Conservation (phyloP, 2,329 filamentous ascomycete genomes). For the Cordyceps tenuipes region DNA sequence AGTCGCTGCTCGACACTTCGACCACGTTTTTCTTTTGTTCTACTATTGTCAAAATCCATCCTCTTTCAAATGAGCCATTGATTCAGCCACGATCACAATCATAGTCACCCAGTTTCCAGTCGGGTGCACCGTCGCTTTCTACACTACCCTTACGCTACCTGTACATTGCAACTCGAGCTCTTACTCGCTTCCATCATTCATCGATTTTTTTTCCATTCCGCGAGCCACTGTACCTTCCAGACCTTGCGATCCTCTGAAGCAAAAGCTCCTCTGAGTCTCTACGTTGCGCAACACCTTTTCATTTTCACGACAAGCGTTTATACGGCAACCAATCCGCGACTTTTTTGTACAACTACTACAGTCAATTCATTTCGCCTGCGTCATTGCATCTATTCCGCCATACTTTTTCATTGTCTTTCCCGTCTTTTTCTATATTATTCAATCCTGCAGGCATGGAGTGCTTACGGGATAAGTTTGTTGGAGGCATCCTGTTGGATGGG, state of each 20-base stretch:
- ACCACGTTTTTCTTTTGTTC: slow-evolving; percentile 30
- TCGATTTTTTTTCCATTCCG: neutral
- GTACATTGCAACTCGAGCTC: slow-evolving; percentile 24
- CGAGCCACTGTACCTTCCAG: slow-evolving; percentile 2
- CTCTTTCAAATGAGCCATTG: slow-evolving; percentile 34
- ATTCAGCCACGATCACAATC: slow-evolving; percentile 26
- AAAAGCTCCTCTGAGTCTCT: neutral
- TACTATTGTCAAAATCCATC: slow-evolving; percentile 17
- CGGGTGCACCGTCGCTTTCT: slow-evolving; percentile 18
- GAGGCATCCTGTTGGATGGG: slow-evolving; percentile 65
- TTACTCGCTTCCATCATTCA: slow-evolving; percentile 15
- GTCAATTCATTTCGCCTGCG: slow-evolving; percentile 13
- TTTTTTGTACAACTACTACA: slow-evolving; percentile 12
- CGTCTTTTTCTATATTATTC: slow-evolving; percentile 12
- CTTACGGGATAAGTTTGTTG: slow-evolving; percentile 72
- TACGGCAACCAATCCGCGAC: slow-evolving; percentile 6
- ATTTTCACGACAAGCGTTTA: slow-evolving; percentile 7
- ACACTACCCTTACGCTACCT: slow-evolving; percentile 19
- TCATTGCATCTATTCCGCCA: slow-evolving; percentile 22
- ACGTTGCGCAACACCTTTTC: slow-evolving; percentile 3
- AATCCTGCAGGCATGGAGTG: slow-evolving; percentile 58
- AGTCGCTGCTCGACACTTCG: slow-evolving; percentile 23
- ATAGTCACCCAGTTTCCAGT: slow-evolving; percentile 16
- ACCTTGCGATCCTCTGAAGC: neutral
- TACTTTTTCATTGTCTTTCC: slow-evolving; percentile 19